Base-by-base conservation (phyloP, 2,329 filamentous ascomycete species). In the Aureobasidium sp. region DNA sequence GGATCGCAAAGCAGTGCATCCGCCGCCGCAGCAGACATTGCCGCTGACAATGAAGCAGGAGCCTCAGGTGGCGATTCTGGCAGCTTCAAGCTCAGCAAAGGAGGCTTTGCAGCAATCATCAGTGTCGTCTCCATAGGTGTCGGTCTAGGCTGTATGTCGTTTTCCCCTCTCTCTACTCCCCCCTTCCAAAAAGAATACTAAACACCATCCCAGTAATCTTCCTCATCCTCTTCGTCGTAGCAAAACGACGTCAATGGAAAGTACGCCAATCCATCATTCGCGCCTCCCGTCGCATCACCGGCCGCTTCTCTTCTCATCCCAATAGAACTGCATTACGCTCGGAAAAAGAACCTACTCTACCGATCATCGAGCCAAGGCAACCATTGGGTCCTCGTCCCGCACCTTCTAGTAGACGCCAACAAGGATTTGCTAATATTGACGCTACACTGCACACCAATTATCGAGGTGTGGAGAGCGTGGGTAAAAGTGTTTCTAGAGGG, bases 201-300 rank as follows among this genome's bases (percentile, higher is more conserved):
- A 4, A 56, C 39, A 35, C 15, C 0, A 8, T 50, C 3, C 24
- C 35, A 64, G 49, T 59, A 17, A 31, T 44, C 17, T 57, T 35
- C 54, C 37, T 44, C 66, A 76, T 84, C 2, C 82, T 94, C 31
- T 95, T 89, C 77, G 90, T 87, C 73, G 72, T 93, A 40, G 88
- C 90, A 61, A 94, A 94, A 79, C 91, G 90, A 77, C 84, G 86
- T 50, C 89, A 92, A 73, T 94, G 90, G 90, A 88, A 86, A 66
- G 79, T 94, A 67, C 84, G 86, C 63, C 84, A 89, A 70, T 88
- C 81, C 33, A 79, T 95, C 62, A 82, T 86, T 61, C 84, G 83
- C 66, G 91, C 89, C 1, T 79, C 77, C 17, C 73, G 76, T 47
- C 75, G 77, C 29, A 63, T 79, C 48, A 79, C 77, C 1, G 76